phyloP scores from a whole-genome alignment of 441 rosid genomes.

The Adansonia grandidieri region DNA sequence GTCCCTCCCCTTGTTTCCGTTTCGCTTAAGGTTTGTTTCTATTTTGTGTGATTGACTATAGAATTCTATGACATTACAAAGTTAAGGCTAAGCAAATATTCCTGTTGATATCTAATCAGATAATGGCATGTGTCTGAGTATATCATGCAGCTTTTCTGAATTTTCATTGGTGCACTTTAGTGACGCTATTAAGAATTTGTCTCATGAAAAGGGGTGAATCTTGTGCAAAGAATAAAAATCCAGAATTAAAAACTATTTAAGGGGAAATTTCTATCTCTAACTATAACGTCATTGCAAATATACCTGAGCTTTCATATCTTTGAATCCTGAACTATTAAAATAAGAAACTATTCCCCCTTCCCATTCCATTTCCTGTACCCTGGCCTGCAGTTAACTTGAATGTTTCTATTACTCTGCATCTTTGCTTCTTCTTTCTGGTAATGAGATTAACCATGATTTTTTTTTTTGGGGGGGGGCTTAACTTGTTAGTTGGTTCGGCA shows the following conservation, averaged over 20 bases:
- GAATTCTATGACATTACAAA: neutral
- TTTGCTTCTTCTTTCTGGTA: neutral
- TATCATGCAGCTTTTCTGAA: neutral
- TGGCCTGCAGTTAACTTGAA: neutral
- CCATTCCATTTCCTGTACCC: neutral
- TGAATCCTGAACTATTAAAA: neutral
- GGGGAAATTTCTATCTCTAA: slow-evolving; percentile 1
- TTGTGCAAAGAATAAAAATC: neutral
- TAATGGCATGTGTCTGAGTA: neutral
- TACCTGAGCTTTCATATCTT: neutral
- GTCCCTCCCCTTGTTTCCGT: slow-evolving; percentile 18
- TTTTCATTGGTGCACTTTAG: slow-evolving; percentile 4
- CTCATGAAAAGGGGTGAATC: neutral
- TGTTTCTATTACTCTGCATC: neutral
- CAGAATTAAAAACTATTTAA: neutral
- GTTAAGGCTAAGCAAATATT: neutral
- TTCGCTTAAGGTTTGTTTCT: slow-evolving; percentile 68
- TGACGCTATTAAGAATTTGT: neutral
- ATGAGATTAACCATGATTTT: neutral
- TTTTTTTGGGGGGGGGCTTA: neutral
- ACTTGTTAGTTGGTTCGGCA: slow-evolving; percentile 64
- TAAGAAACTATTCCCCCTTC: neutral
- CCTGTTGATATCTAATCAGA: neutral
- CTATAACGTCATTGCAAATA: neutral
- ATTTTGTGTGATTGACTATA: slow-evolving; percentile 17